Conservation (phyloP, 331 rosid genomes). For the Pyracantha coccinea region DNA sequence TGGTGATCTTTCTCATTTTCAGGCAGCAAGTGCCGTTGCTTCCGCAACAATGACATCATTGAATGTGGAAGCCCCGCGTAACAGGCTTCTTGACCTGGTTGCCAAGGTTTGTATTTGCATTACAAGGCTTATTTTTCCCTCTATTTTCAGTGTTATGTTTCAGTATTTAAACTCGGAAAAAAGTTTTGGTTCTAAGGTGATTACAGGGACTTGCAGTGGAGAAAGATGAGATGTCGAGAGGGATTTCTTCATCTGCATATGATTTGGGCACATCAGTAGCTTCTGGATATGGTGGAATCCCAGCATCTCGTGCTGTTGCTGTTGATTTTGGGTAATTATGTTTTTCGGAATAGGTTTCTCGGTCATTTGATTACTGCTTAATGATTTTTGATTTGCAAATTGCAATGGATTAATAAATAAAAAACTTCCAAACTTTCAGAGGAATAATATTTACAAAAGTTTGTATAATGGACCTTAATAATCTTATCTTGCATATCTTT, state of each 20-base stretch:
- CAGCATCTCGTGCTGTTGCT: conserved; percentile 26
- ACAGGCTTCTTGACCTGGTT: conserved; percentile 61
- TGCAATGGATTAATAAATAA: background rate
- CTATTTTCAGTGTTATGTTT: background rate
- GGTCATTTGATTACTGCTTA: background rate
- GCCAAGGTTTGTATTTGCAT: conserved; percentile 53
- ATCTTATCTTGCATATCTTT: background rate
- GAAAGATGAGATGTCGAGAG: conserved; percentile 50
- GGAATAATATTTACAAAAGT: background rate
- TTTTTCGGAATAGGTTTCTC: background rate
- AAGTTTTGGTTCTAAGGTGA: conserved; percentile 38
- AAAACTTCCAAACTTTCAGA: background rate
- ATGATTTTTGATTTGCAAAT: background rate
- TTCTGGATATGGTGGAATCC: conserved; percentile 18
- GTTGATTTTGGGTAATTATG: conserved; percentile 58
- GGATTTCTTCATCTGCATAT: conserved; percentile 34
- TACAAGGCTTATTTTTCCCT: background rate
- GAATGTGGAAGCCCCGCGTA: conserved; percentile 53
- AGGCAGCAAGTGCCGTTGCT: conserved; percentile 92
- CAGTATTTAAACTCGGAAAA: conserved; percentile 8
- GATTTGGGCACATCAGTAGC: conserved; percentile 46
- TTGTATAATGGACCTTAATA: background rate
- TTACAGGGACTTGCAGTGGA: conserved; percentile 91
- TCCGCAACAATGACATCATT: conserved; percentile 77
- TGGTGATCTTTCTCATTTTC: background rate